These are phyloP conservation scores for Acrocalymma vagum DNA, from an alignment of 2,329 filamentous ascomycete genomes.

Conservation along the genomic window DNA sequence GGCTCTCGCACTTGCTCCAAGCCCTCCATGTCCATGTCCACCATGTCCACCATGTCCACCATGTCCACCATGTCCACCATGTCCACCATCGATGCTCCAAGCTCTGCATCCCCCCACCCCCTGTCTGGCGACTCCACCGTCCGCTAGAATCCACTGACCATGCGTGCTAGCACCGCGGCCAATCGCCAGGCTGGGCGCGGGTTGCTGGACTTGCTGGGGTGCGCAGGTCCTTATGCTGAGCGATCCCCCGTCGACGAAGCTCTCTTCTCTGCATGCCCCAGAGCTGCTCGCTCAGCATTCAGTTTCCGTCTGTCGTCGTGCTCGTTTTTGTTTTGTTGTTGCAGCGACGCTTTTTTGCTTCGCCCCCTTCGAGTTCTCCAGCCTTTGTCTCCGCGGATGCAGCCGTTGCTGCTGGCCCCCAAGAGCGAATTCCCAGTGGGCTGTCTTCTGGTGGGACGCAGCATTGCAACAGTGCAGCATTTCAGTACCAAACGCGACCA, in stretches of 20 bases:
- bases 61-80: too few relatives aligned
- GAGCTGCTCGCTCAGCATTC: slow-evolving; percentile 1
- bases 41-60: too few relatives aligned
- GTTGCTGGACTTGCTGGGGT: slow-evolving; percentile 30
- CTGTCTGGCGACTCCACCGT: too few relatives aligned
- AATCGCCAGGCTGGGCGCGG: slow-evolving; percentile 34
- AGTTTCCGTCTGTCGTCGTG: not conserved
- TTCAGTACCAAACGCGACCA: too few relatives aligned
- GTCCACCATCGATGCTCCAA: too few relatives aligned
- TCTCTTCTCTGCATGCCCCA: slow-evolving; percentile 17
- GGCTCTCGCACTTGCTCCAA: too few relatives aligned
- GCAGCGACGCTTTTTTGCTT: slow-evolving; percentile 17
- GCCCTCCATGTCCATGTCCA: too few relatives aligned
- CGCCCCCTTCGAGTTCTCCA: slow-evolving; percentile 23
- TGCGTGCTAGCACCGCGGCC: slow-evolving; percentile 29
- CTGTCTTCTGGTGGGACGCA: too few relatives aligned
- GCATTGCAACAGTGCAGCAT: too few relatives aligned
- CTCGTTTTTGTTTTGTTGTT: slow-evolving; percentile 9
- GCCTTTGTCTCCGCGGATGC: slow-evolving; percentile 10
- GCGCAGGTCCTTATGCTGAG: slow-evolving; percentile 46
- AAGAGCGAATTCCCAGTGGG: too few relatives aligned
- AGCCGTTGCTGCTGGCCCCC: not conserved
- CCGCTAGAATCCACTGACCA: slow-evolving; percentile 36
- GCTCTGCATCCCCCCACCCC: too few relatives aligned
- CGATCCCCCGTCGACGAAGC: slow-evolving; percentile 31